phyloP scores from a whole-genome alignment of 106 monocot genomes.

The Amphibolis antarctica region DNA sequence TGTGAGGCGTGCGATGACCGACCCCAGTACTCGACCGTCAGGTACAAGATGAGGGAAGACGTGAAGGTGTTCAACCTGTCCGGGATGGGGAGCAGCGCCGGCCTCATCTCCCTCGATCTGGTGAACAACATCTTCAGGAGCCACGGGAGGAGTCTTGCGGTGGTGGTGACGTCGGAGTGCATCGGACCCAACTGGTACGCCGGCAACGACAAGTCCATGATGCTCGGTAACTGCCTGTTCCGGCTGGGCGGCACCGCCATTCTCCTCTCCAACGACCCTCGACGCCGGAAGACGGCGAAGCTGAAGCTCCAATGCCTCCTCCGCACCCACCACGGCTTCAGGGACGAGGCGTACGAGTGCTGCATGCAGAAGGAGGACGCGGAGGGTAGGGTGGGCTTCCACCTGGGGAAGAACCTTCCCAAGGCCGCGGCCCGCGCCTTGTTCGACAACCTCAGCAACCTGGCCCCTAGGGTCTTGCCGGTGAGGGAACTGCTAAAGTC shows the following conservation, averaged over 20 bases:
- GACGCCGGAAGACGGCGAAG: slow-evolving; percentile 25
- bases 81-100: slow-evolving; percentile 82
- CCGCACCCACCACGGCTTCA: slow-evolving; percentile 41
- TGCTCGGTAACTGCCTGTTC: slow-evolving; percentile 71
- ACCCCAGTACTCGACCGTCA: too few species aligned
- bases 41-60: slow-evolving; percentile 70
- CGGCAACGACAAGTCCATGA: slow-evolving; percentile 48
- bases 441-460: slow-evolving; percentile 27
- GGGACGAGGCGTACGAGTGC: slow-evolving; percentile 38
- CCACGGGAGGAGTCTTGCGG: slow-evolving; percentile 22
- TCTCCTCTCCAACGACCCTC: slow-evolving; percentile 51
- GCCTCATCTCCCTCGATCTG: slow-evolving; percentile 45
- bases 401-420: slow-evolving; percentile 46
- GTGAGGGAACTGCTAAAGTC: slow-evolving; percentile 27
- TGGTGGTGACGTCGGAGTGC: slow-evolving; percentile 67
- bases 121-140: slow-evolving; percentile 27
- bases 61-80: slow-evolving; percentile 58
- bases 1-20: too few species aligned
- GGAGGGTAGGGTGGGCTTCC: slow-evolving; percentile 37
- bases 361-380: slow-evolving; percentile 48
- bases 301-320: slow-evolving; percentile 33
- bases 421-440: slow-evolving; percentile 40
- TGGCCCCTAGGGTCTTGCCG: slow-evolving; percentile 36
- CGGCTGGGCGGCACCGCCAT: slow-evolving; percentile 45
- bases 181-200: slow-evolving; percentile 71